Evolutionary conservation across 495 filamentous ascomycete genomes (phyloP).

Genomic region (Hypomontagnella submonticulosa): DNA sequence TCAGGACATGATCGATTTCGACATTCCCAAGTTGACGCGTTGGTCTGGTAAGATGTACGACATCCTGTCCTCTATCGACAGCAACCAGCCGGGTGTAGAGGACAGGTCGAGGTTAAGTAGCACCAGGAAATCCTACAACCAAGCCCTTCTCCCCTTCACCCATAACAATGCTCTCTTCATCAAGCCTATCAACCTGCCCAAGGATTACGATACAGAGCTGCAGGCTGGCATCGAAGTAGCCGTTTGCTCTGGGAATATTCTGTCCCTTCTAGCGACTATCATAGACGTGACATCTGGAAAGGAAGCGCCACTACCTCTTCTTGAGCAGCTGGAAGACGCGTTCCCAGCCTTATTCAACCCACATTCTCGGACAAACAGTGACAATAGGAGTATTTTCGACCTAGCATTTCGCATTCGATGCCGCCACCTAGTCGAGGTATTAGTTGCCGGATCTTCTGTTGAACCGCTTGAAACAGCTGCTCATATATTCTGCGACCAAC

Average conservation of each 20-base stretch:
- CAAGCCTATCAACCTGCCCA: conserved; percentile 25
- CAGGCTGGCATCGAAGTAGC: conserved; percentile 23
- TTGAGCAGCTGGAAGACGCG: conserved; percentile 37
- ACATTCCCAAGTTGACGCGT: conserved; percentile 44
- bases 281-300: conserved; percentile 18
- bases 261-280: conserved; percentile 40
- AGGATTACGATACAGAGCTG: conserved; percentile 16
- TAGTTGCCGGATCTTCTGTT: conserved; percentile 11
- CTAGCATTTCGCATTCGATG: conserved; percentile 41
- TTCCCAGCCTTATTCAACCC: conserved; percentile 26
- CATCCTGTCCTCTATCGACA: conserved; percentile 23
- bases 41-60: conserved; percentile 39
- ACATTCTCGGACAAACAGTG: background rate
- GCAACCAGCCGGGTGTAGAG: conserved; percentile 16
- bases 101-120: conserved; percentile 21
- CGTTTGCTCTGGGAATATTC: conserved; percentile 38
- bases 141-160: conserved; percentile 34
- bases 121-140: conserved; percentile 24
- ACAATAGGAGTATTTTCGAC: background rate
- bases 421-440: conserved; percentile 22
- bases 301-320: conserved; percentile 11
- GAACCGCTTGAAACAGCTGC: conserved; percentile 29
- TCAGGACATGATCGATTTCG: conserved; percentile 46
- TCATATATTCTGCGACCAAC: conserved; percentile 34
- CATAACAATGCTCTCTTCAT: conserved; percentile 29